Evolutionary conservation across 164 flowering plant genomes (phyloP).

Genomic region (Chimonanthus praecox): DNA sequence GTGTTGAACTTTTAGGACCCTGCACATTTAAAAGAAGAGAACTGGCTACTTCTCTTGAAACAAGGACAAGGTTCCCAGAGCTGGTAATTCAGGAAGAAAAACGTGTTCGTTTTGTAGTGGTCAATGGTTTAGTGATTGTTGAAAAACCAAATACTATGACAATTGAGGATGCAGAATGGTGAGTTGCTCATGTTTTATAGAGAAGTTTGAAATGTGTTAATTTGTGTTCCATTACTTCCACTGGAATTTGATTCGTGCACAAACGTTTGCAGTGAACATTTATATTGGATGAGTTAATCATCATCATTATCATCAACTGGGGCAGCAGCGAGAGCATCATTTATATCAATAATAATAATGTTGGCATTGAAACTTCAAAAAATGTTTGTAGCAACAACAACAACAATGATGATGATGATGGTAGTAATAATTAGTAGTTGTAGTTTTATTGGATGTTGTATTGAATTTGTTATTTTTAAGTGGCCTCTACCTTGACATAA

Average conservation of each 20-base stretch:
- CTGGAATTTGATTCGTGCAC: neutral
- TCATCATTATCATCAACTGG: no score
- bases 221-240: neutral
- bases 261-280: no score
- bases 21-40: conserved; percentile 79
- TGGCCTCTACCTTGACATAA: conserved; percentile 8
- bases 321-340: no score
- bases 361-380: no score
- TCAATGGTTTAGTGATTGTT: conserved; percentile 84
- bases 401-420: no score
- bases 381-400: no score
- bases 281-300: no score
- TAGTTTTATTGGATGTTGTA: neutral
- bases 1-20: conserved; percentile 39
- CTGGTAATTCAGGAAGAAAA: conserved; percentile 95
- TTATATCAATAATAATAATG: no score
- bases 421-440: no score
- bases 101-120: conserved; percentile 98
- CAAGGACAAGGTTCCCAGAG: conserved; percentile 92
- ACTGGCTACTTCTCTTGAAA: conserved; percentile 92
- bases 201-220: neutral
- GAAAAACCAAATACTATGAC: conserved; percentile 70
- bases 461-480: neutral
- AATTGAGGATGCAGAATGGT: conserved; percentile 88
- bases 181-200: conserved; percentile 13